Base-by-base conservation (phyloP, 2,329 filamentous ascomycete species). In the Aspergillus sp. region DNA sequence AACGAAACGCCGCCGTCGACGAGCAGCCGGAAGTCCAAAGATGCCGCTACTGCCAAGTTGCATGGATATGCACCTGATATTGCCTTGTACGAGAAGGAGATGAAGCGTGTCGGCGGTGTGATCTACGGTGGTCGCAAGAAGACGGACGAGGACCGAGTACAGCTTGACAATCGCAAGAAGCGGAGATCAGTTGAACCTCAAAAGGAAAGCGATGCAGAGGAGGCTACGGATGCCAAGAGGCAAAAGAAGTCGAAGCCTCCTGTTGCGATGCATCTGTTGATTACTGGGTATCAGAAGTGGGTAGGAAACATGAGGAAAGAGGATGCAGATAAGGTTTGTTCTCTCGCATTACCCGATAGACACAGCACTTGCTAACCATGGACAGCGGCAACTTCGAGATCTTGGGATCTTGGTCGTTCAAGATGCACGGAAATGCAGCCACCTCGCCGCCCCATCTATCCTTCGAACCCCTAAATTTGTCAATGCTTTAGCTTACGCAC, bases 401-500 rank as follows among this genome's bases (percentile, higher is more conserved):
- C 73, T 97, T 32, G 93, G 93, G 6, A 87, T 98, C 48, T 77
- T 83, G 56, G 81, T 95, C 19, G 85, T 88, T 4, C 78, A 85
- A 57, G 87, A 95, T 61, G 82, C 83, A 22, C 79, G 81, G 43
- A 78, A 81, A 41, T 93, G 88, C 64, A 88, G 91, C 59, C 88
- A 95, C 64, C 80, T 98, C 9, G 90, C 89, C 30, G 91, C 91
- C 3, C 93, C 91, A 1, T 80, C 83, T 38, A 82, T 97, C 52
- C 81, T 96, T 30, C 85, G 93, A 33, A 98, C 93, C 0, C 83
- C 88, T 64, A 98, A 98, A 63, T 98, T 98, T 63, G 83, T 97
- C 44, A 86, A 85, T 52, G 89, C 90, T 10, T 73, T 98, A 23
- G 90, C 93, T 15, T 83, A 82, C 50, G 90, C 87, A 0, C 88